phyloP scores from a whole-genome alignment of 805 yeast species.

The Clavispora phyllophila region DNA sequence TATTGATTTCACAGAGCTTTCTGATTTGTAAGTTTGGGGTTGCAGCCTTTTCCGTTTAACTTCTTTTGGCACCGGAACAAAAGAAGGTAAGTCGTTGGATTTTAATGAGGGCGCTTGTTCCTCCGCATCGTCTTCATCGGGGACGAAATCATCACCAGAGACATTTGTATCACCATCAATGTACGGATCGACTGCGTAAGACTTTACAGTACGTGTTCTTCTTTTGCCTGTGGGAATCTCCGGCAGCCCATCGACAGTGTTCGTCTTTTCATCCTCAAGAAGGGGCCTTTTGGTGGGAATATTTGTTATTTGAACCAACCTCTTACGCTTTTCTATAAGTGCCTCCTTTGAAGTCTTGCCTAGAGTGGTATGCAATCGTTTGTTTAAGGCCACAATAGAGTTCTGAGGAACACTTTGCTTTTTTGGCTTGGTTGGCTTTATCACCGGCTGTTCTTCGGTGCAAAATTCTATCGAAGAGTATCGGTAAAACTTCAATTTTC shows the following conservation, averaged over 20 bases:
- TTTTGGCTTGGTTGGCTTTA: constrained; percentile 7
- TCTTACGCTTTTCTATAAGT: constrained; percentile 16
- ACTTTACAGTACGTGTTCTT: background rate
- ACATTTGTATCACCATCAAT: background rate
- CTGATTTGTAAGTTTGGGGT: constrained; percentile 2
- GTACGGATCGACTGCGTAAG: background rate
- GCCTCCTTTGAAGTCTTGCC: constrained; percentile 24
- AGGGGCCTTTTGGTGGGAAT: background rate
- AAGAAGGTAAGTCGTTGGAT: constrained; percentile 8
- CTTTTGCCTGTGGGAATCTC: background rate
- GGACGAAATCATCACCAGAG: background rate
- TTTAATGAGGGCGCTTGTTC: constrained; percentile 1
- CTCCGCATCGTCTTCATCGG: background rate
- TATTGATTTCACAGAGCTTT: constrained; percentile 23
- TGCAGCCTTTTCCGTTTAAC: background rate
- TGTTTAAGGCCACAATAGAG: constrained; percentile 13
- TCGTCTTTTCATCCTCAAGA: background rate
- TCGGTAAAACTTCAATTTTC: constrained; percentile 68
- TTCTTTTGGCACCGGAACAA: constrained; percentile 4
- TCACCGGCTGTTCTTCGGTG: constrained; percentile 8
- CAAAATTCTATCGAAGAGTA: constrained; percentile 31
- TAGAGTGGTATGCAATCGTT: constrained; percentile 14
- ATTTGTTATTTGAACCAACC: constrained; percentile 3
- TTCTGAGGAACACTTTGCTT: constrained; percentile 1
- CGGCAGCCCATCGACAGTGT: background rate